These are phyloP conservation scores for Neurospora sublineolata DNA, from an alignment of 495 filamentous ascomycete species.

Conservation along the genomic window DNA sequence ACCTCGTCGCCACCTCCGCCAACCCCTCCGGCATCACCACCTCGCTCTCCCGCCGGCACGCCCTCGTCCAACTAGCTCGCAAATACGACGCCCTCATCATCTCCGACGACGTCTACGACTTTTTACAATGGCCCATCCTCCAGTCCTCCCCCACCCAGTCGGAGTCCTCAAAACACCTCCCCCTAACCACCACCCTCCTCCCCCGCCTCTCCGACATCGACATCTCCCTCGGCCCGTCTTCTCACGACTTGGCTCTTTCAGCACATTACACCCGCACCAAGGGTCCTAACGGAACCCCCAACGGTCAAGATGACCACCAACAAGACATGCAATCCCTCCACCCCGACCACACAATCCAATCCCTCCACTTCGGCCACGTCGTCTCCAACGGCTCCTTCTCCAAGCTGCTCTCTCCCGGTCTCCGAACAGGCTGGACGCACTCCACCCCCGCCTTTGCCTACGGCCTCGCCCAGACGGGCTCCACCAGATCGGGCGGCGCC, in stretches of 20 bases:
- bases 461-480: conserved; percentile 60
- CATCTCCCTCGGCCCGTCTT: conserved; percentile 31
- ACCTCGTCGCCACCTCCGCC: conserved; percentile 68
- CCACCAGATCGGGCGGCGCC: conserved; percentile 61
- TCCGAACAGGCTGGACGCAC: conserved; percentile 76
- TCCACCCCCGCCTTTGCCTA: conserved; percentile 52
- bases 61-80: conserved; percentile 56
- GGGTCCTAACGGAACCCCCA: neutral
- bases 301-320: neutral
- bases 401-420: conserved; percentile 72
- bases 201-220: conserved; percentile 74
- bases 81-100: conserved; percentile 65
- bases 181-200: conserved; percentile 15
- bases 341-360: neutral
- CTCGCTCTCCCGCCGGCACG: conserved; percentile 46
- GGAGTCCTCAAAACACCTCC: conserved; percentile 1
- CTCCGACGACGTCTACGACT: conserved; percentile 87
- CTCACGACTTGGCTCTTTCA: conserved; percentile 16
- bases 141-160: conserved; percentile 4
- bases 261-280: neutral
- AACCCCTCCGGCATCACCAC: conserved; percentile 73
- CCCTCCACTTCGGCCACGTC: conserved; percentile 53
- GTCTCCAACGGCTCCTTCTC: conserved; percentile 75
- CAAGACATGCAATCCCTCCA: neutral
- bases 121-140: conserved; percentile 55